Evolutionary conservation across 202 grass and related monocot species (phyloP), one percentile per base, ranked within the genome.

Genomic region (Elaeis oleifera): DNA sequence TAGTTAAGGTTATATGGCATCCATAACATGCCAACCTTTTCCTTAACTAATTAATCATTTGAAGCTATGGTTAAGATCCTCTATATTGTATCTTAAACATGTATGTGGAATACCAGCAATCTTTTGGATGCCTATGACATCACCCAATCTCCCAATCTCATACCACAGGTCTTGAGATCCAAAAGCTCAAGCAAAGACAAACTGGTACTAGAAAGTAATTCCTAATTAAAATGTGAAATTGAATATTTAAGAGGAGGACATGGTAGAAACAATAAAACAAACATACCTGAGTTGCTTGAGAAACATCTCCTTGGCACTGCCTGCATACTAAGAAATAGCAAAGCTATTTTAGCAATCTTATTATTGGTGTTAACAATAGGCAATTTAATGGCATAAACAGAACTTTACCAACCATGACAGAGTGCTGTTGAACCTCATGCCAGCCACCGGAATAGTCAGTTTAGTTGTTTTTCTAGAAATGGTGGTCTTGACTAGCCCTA

Each of bases 251-350:
- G 71, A n/a, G 6, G 50, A 16, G 64, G 63, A 74, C 56, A 65
- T 58, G 8, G 36, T 14, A 54, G 49, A 78, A 17, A 70, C 28
- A 63, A 18, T 57, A 68, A 58, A 0, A 11, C 13, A 68, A 19
- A 67, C 49, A 20, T 84, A 97, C 92, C 92, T 74, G 84, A 79
- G 71, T 54, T 74, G 61, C 59, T 84, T 81, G 92, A 86, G 44
- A 92, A 92, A 72, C 54, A 24, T 23, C 92, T 80, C 65, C 75
- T 76, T 36, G 71, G 69, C 70, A 25, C 64, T 67, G 66, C 56
- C 50, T 59, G 71, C 53, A 67, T 52, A 72, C 91, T 96, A 71
- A 67, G 27, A 73, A 75, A 26, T 61, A 56, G 59, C 16, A 28
- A 62, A 79, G 20, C 15, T 52, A 50, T 58, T 3, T 68, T 49